These are phyloP conservation scores for Haberlea rhodopensis DNA, from an alignment of 257 asterid species.

Conservation along the genomic window DNA sequence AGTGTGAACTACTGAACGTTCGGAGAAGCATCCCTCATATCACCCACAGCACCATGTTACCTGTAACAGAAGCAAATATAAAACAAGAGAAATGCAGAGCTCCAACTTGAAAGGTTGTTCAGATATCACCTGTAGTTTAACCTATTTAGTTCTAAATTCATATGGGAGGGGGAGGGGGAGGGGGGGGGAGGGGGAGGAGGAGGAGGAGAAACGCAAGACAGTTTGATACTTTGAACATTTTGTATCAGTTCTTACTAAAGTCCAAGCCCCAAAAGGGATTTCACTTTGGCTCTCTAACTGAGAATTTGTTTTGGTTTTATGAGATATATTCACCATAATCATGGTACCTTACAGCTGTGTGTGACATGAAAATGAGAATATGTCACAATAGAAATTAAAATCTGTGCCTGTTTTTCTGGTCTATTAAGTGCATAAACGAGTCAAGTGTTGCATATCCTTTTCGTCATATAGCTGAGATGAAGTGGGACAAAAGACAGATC, in stretches of 20 bases:
- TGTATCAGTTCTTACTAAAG: not conserved
- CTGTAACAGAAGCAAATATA: constrained; percentile 34
- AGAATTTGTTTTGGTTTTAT: not conserved
- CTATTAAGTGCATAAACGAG: not conserved
- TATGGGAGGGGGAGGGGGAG: no score
- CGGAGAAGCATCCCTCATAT: constrained; percentile 99
- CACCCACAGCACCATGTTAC: constrained; percentile 97
- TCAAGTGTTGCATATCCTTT: not conserved
- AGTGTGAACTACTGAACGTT: constrained; percentile 73
- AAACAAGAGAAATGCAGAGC: not conserved
- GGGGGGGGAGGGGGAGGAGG: no score
- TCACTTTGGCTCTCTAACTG: not conserved
- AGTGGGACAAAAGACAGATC: not conserved
- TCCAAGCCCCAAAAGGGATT: no score
- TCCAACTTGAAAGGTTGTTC: not conserved
- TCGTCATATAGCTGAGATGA: not conserved
- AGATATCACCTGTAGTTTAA: not conserved
- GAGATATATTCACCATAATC: not conserved
- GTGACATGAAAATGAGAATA: not conserved
- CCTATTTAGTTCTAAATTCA: not conserved
- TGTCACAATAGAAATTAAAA: not conserved
- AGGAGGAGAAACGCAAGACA: not conserved
- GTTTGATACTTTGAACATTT: not conserved
- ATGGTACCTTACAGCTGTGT: not conserved
- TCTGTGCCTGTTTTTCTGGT: not conserved